Conservation (phyloP, 208 protist genomes). For the Acanthamoeba triangularis region DNA sequence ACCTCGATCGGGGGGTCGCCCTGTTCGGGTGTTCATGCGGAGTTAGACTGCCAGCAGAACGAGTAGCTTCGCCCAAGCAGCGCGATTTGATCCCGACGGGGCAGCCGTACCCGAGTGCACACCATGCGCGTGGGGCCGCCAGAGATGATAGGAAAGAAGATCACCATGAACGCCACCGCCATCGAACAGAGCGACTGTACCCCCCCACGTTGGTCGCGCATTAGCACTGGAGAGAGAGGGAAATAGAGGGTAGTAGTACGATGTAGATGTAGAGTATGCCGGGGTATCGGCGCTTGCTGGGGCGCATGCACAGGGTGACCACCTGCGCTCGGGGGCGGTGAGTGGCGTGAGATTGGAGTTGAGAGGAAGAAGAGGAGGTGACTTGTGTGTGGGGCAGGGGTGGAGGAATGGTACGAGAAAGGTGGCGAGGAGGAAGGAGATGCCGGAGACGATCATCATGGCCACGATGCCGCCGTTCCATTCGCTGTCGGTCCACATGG, state of each 20-base stretch:
- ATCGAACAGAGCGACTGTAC: constrained; percentile 5
- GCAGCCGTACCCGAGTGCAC: constrained; percentile 29
- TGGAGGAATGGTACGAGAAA: neutral
- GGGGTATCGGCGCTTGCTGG: constrained; percentile 41
- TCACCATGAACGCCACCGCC: neutral
- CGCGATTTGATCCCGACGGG: too few relatives aligned
- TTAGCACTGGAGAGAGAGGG: neutral
- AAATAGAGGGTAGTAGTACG: neutral
- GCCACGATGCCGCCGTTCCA: constrained; percentile 24
- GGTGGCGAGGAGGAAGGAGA: constrained; percentile 30
- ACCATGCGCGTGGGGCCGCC: constrained; percentile 36
- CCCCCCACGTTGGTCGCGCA: neutral
- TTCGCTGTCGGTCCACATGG: constrained; percentile 36
- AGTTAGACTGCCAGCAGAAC: too few relatives aligned
- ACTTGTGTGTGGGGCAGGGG: neutral
- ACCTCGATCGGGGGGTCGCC: constrained; percentile 31
- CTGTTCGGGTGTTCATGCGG: neutral
- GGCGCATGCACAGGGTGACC: neutral
- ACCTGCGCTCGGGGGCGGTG: neutral
- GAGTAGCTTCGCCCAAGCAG: too few relatives aligned
- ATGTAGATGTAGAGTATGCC: constrained; percentile 45
- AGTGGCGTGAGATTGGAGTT: neutral
- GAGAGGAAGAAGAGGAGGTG: neutral
- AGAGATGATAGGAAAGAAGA: constrained; percentile 52
- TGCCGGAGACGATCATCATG: constrained; percentile 49